These are phyloP conservation scores for Coemansia sp. DNA, from an alignment of 192 early-diverging fungal genomes.

Conservation along the genomic window DNA sequence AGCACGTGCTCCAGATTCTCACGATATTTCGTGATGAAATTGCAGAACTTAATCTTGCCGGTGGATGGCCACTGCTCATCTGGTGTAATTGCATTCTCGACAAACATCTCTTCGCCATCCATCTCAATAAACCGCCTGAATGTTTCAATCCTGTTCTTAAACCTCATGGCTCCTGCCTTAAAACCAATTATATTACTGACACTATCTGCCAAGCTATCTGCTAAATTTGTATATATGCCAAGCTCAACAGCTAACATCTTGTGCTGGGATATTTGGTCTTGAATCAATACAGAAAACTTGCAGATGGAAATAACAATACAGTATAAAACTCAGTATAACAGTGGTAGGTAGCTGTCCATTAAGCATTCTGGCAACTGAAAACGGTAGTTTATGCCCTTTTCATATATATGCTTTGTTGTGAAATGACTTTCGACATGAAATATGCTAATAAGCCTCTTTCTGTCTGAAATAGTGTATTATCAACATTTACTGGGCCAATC, in stretches of 20 bases:
- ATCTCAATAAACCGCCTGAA: neutral
- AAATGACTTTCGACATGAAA: slow-evolving; percentile 64
- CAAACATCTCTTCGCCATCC: neutral
- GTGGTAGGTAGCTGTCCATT: neutral
- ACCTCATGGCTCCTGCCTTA: neutral
- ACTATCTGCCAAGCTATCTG: neutral
- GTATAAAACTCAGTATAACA: neutral
- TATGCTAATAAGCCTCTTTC: slow-evolving; percentile 67
- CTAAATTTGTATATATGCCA: neutral
- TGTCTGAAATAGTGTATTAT: slow-evolving; percentile 51
- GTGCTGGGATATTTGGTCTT: neutral
- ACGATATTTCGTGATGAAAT: no score
- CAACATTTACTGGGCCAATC: slow-evolving; percentile 3
- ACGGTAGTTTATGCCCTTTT: slow-evolving; percentile 62
- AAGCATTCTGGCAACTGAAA: slow-evolving; percentile 40
- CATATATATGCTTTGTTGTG: slow-evolving; percentile 48
- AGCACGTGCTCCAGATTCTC: slow-evolving; percentile 36
- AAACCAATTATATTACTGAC: neutral
- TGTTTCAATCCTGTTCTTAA: neutral
- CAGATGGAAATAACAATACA: neutral
- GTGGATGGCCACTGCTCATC: neutral
- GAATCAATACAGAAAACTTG: neutral
- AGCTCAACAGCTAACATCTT: neutral
- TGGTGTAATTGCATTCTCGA: neutral
- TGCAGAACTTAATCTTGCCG: slow-evolving; percentile 25